phyloP scores from a whole-genome alignment of 331 rosid genomes.

The Phaseolus coccineus region DNA sequence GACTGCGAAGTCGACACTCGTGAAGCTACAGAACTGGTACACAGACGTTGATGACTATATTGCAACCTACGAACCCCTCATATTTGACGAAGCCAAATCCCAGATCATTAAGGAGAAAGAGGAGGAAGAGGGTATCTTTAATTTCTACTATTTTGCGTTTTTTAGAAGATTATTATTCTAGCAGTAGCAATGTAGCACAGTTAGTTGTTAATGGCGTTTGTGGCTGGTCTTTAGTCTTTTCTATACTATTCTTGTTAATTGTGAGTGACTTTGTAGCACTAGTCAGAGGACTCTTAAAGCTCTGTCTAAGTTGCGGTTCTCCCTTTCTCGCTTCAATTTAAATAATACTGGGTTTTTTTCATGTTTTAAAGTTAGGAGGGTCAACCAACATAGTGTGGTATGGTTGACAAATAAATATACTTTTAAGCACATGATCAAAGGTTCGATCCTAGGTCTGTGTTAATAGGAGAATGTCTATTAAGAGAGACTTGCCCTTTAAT shows the following conservation, averaged over 20 bases:
- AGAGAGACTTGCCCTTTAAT: background rate
- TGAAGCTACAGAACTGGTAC: constrained; percentile 60
- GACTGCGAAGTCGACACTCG: constrained; percentile 47
- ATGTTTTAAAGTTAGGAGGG: constrained; percentile 30
- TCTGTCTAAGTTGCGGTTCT: constrained; percentile 1
- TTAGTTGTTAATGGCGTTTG: background rate
- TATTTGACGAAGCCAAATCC: constrained; percentile 86
- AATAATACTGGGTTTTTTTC: background rate
- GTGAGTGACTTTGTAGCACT: background rate
- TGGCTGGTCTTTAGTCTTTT: too few species aligned
- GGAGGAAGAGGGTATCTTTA: constrained; percentile 61
- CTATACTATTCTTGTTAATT: too few species aligned
- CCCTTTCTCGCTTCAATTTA: constrained; percentile 5
- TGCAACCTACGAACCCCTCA: constrained; percentile 83
- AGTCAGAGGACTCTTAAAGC: background rate
- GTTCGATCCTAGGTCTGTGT: background rate
- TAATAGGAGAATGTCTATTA: background rate
- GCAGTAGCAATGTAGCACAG: background rate
- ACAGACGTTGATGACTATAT: constrained; percentile 76
- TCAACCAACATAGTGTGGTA: background rate
- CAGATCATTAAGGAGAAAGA: constrained; percentile 68
- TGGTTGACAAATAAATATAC: background rate
- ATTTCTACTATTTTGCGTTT: background rate
- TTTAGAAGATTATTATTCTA: background rate
- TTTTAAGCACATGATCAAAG: background rate